phyloP scores from a whole-genome alignment of 768 basidiomycete species.

The Collybia nuda region DNA sequence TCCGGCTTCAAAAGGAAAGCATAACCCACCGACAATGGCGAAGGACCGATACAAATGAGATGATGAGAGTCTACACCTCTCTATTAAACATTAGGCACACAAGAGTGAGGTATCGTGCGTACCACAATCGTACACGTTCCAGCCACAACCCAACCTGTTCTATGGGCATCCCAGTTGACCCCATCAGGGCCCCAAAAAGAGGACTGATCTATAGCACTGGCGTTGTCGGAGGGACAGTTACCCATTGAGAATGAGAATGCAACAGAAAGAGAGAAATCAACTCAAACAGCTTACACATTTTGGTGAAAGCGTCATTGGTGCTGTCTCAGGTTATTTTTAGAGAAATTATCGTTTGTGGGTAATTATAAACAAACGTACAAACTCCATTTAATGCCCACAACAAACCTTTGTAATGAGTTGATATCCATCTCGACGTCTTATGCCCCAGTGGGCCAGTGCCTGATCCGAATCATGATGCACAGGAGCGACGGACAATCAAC shows the following conservation, averaged over 20 bases:
- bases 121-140: slow-evolving; percentile 43
- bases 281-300: no score
- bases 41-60: slow-evolving; percentile 52
- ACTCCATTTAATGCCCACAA: neutral
- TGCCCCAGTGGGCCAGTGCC: no score
- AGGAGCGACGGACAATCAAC: no score
- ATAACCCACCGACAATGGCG: slow-evolving; percentile 59
- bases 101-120: neutral
- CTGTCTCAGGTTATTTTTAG: neutral
- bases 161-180: slow-evolving; percentile 52
- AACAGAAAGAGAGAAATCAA: neutral
- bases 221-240: slow-evolving; percentile 55
- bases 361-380: neutral
- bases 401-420: no score
- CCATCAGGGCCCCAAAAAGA: slow-evolving; percentile 51
- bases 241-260: slow-evolving; percentile 5
- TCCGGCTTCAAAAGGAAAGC: neutral
- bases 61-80: slow-evolving; percentile 48
- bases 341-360: neutral
- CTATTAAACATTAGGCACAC: neutral
- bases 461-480: no score
- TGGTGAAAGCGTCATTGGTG: neutral
- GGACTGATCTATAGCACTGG: slow-evolving; percentile 47
- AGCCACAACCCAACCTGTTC: slow-evolving; percentile 64
- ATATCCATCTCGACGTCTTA: no score